phyloP scores from a whole-genome alignment of 257 asterid species.

The Przewalskia tangutica region DNA sequence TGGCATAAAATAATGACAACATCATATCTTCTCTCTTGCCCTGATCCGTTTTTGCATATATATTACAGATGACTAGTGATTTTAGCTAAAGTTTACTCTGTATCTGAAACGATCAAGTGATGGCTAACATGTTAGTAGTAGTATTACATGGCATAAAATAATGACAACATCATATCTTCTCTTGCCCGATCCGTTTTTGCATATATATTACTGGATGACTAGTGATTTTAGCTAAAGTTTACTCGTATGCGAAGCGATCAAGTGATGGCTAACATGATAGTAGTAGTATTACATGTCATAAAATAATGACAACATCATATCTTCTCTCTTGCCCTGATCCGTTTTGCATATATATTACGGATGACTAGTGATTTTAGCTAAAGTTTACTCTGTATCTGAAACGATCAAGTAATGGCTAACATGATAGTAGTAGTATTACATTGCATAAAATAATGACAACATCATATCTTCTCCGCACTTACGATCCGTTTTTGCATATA shows the following conservation, averaged over 20 bases:
- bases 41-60: neutral
- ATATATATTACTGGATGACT: neutral
- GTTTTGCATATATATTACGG: neutral
- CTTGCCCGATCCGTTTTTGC: neutral
- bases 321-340: neutral
- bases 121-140: too few species aligned
- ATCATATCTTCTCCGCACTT: neutral
- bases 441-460: neutral
- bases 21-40: neutral
- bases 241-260: too few species aligned
- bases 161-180: neutral
- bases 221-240: conserved; percentile 12
- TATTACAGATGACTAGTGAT: neutral
- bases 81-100: conserved; percentile 30
- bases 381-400: conserved; percentile 35
- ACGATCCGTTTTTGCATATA: neutral
- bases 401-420: too few species aligned
- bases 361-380: neutral
- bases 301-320: neutral
- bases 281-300: neutral
- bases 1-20: neutral
- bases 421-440: neutral
- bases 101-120: conserved; percentile 5
- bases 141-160: neutral
- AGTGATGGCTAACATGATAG: too few species aligned